These are phyloP conservation scores for Periglandula ipomoeae DNA, from an alignment of 2,329 filamentous ascomycete genomes.

Conservation along the genomic window DNA sequence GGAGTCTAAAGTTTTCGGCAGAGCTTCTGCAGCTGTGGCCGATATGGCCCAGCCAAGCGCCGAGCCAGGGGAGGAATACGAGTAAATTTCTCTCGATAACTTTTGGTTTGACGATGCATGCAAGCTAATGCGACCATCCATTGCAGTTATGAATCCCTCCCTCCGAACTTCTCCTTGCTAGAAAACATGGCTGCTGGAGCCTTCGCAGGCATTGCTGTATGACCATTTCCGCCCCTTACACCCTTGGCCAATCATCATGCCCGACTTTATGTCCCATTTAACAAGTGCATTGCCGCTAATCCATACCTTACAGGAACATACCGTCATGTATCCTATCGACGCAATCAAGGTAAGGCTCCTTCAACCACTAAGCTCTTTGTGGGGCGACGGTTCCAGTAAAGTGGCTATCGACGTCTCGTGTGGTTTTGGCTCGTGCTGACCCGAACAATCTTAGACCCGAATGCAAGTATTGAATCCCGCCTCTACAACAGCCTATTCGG, in stretches of 20 bases:
- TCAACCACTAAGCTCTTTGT: not conserved
- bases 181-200: constrained; percentile 96
- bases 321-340: constrained; percentile 98
- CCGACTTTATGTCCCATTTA: constrained; percentile 1
- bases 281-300: constrained; percentile 2
- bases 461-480: constrained; percentile 94
- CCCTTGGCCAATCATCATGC: not conserved
- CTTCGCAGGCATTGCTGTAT: constrained; percentile 90
- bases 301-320: constrained; percentile 64
- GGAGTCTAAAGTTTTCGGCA: constrained; percentile 51
- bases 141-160: constrained; percentile 79
- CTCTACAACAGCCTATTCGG: constrained; percentile 72
- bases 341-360: constrained; percentile 70
- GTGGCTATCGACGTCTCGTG: no score
- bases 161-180: constrained; percentile 84
- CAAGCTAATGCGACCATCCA: not conserved
- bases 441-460: constrained; percentile 58
- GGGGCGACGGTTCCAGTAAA: no score
- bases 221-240: constrained; percentile 20
- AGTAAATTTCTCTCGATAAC: constrained; percentile 35
- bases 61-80: constrained; percentile 56
- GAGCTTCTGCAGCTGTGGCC: constrained; percentile 58
- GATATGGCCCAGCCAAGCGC: constrained; percentile 60
- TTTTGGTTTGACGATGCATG: not conserved
- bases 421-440: constrained; percentile 11